Evolutionary conservation across 768 basidiomycete species (phyloP).

Genomic region (Erythrobasidium yunnanense): DNA sequence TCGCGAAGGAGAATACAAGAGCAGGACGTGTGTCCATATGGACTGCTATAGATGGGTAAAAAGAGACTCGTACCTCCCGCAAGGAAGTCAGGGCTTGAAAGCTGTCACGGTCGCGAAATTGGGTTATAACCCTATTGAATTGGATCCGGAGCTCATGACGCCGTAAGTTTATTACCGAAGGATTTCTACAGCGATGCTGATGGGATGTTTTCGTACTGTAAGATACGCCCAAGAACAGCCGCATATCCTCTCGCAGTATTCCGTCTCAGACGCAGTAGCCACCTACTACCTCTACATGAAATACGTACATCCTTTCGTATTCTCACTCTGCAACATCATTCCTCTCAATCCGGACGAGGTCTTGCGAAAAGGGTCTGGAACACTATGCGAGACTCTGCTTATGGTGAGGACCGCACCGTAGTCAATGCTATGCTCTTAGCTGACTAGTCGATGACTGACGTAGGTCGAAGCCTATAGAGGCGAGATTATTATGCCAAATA

Average conservation of each 20-base stretch:
- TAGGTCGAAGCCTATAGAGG: slow-evolving; percentile 92
- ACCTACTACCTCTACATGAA: slow-evolving; percentile 99
- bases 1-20: slow-evolving; percentile 88
- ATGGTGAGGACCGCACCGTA: slow-evolving; percentile 56
- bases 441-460: no score
- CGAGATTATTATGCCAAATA: slow-evolving; percentile 92
- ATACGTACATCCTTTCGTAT: slow-evolving; percentile 99
- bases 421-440: no score
- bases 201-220: background rate
- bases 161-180: slow-evolving; percentile 54
- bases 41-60: slow-evolving; percentile 98
- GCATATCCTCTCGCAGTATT: slow-evolving; percentile 87
- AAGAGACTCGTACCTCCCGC: slow-evolving; percentile 93
- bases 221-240: slow-evolving; percentile 96
- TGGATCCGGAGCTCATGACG: slow-evolving; percentile 98
- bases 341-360: slow-evolving; percentile 94
- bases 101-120: slow-evolving; percentile 93
- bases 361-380: slow-evolving; percentile 86
- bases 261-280: slow-evolving; percentile 99
- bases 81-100: slow-evolving; percentile 95
- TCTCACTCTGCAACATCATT: slow-evolving; percentile 97
- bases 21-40: slow-evolving; percentile 86
- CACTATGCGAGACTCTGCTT: slow-evolving; percentile 88
- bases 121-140: slow-evolving; percentile 90
- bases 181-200: background rate